Percentiles rank a stretch among this genome's conserved stretches.
Conservation (phyloP, 2,329 filamentous ascomycete genomes). For the Thermomyces lanuginosus region DNA sequence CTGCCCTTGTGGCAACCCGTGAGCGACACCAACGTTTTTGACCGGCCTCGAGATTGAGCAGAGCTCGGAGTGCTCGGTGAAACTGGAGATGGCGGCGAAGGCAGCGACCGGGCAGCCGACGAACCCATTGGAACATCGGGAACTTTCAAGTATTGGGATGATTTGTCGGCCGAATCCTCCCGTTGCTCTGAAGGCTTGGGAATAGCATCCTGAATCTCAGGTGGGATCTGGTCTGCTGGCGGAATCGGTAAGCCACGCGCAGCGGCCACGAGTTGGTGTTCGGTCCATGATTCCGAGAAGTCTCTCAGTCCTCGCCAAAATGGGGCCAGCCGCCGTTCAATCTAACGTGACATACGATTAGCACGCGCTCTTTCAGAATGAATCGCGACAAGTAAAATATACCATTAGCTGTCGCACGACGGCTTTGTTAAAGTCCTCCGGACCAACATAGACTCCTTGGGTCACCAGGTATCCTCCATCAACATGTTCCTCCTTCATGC, state of each 20-base stretch:
- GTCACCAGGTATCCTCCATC: constrained; percentile 93
- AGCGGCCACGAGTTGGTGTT: constrained; percentile 85
- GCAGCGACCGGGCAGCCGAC: constrained; percentile 52
- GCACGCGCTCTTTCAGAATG: constrained; percentile 1
- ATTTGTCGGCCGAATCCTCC: constrained; percentile 39
- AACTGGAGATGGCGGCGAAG: constrained; percentile 40
- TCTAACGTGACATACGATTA: constrained; percentile 42
- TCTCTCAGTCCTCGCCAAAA: constrained; percentile 93
- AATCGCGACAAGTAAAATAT: constrained; percentile 13
- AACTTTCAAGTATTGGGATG: constrained; percentile 57
- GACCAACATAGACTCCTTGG: constrained; percentile 77
- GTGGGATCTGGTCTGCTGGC: constrained; percentile 63
- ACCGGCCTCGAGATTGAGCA: constrained; percentile 59
- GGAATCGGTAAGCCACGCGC: constrained; percentile 73
- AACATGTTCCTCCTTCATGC: constrained; percentile 78
- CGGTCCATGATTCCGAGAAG: constrained; percentile 75
- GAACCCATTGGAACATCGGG: constrained; percentile 63
- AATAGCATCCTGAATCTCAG: constrained; percentile 45
- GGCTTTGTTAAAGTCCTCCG: constrained; percentile 83
- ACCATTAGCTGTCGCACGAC: constrained; percentile 84
- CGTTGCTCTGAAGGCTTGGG: constrained; percentile 31
- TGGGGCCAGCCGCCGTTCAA: constrained; percentile 79
- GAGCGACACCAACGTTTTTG: constrained; percentile 75
- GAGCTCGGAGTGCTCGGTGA: constrained; percentile 34
- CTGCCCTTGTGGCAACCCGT: constrained; percentile 60